Conservation (phyloP, 305 asterid genomes). For the Coffea humblotiana region DNA sequence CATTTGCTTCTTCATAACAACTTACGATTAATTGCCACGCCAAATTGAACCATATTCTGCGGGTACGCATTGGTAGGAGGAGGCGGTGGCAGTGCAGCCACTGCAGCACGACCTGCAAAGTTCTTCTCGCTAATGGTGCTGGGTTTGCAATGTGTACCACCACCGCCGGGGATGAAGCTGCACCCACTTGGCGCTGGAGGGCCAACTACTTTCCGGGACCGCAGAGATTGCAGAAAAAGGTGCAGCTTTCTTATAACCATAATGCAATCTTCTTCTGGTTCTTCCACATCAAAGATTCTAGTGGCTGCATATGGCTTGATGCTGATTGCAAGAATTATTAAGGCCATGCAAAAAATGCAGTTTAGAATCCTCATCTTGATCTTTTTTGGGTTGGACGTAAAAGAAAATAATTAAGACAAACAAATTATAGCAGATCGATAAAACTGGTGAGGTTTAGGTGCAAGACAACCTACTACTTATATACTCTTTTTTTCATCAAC, state of each 20-base stretch:
- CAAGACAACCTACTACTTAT: neutral
- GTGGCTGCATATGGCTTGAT: constrained; percentile 31
- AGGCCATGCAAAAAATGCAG: constrained; percentile 6
- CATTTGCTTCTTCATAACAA: neutral
- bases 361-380: constrained; percentile 22
- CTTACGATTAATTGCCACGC: constrained; percentile 9
- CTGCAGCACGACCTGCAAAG: constrained; percentile 6
- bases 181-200: constrained; percentile 14
- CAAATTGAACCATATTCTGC: constrained; percentile 6
- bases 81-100: constrained; percentile 3
- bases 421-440: neutral
- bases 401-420: neutral
- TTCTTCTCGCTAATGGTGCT: constrained; percentile 15
- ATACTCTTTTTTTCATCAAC: neutral
- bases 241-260: neutral
- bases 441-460: neutral
- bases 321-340: constrained; percentile 14
- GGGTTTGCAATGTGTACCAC: neutral
- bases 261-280: constrained; percentile 22
- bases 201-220: neutral
- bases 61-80: constrained; percentile 2
- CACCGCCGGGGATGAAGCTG: neutral
- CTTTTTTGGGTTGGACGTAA: neutral
- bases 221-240: constrained; percentile 34
- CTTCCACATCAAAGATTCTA: constrained; percentile 33